Evolutionary conservation across 129 eudicot genomes (phyloP), one percentile per base, ranked within the genome.

Genomic region (Pittosporum tobira): DNA sequence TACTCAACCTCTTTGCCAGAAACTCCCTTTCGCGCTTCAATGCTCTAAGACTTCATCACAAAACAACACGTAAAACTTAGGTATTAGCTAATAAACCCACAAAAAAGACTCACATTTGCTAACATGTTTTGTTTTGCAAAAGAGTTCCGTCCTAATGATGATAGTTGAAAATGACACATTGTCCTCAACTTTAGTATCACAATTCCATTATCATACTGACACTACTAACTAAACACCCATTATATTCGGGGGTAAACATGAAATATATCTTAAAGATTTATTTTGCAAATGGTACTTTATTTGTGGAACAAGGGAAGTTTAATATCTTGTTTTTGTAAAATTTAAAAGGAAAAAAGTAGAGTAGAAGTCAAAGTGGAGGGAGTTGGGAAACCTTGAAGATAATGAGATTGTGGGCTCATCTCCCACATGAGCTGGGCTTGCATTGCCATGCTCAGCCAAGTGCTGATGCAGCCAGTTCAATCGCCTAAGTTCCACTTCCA

Each of bases 401-500:
- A 90, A 31, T 36, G 98, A 90, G 57, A 90, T 53, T 58, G 81
- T 69, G 55, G 95, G 84, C 52, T 83, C 95, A 23, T 85, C 87
- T 73, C 85, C 84, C 14, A 68, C 75, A 55, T 71, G 95, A 51
- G 87, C 94, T 13, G 97, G 97, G 62, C 87, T 90, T 15, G 89
- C 81, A 53, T 80, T 80, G 45, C 98, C 98, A 56, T 69, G 76
- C 75, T 90, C 98, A 7, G 87, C 78, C 49, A 85, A 67, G 75
- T 90, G 98, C 62, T 90, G 68, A 53, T 80, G 81, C 29, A 90
- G 83, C 98, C 98, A 90, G 65, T 77, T 73, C 45, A 90, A 74
- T 61, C 98, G 88, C 61, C 98, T 69, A 56, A 90, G 95, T 61
- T 90, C 98, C 2, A 90, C 98, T 74, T 86, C 98, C 87, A 90